A percentile compares a stretch with the other conserved stretches of the same genome.
phyloP scores from a whole-genome alignment of 2,329 filamentous ascomycete genomes.

The Sporothrix pseudoabietina region DNA sequence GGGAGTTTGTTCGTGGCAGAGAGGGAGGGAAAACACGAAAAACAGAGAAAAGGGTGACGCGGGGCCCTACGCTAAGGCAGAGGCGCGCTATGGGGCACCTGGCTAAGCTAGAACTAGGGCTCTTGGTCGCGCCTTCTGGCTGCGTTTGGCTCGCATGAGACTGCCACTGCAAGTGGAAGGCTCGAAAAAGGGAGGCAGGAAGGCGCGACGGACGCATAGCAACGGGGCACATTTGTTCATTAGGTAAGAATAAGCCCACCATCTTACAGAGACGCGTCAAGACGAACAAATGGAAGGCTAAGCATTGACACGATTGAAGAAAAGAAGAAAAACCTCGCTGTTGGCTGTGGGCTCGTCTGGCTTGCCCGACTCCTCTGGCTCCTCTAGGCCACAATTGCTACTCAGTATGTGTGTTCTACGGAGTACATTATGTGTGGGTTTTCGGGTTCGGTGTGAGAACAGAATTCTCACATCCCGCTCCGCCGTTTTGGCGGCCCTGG shows the following conservation, averaged over 20 bases:
- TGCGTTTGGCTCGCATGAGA: background rate
- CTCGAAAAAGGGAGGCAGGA: background rate
- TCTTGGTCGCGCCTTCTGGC: background rate
- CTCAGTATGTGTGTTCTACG: too few species aligned
- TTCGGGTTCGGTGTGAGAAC: background rate
- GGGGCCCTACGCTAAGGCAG: background rate
- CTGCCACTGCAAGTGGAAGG: background rate
- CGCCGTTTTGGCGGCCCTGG: background rate
- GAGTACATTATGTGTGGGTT: too few species aligned
- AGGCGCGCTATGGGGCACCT: constrained; percentile 4
- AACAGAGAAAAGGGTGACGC: background rate
- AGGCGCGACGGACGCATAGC: constrained; percentile 2
- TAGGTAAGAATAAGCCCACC: constrained; percentile 9
- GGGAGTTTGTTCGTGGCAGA: background rate
- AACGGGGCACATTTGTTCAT: background rate
- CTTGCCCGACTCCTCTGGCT: background rate
- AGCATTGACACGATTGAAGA: background rate
- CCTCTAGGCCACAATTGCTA: too few species aligned
- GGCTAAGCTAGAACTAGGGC: background rate
- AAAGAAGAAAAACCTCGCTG: background rate
- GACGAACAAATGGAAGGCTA: background rate
- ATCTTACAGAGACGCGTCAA: background rate
- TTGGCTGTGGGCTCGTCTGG: background rate
- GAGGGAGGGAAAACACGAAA: constrained; percentile 8
- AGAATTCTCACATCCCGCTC: background rate